These are phyloP conservation scores for Salix viminalis DNA, from an alignment of 345 rosid species.

Conservation along the genomic window DNA sequence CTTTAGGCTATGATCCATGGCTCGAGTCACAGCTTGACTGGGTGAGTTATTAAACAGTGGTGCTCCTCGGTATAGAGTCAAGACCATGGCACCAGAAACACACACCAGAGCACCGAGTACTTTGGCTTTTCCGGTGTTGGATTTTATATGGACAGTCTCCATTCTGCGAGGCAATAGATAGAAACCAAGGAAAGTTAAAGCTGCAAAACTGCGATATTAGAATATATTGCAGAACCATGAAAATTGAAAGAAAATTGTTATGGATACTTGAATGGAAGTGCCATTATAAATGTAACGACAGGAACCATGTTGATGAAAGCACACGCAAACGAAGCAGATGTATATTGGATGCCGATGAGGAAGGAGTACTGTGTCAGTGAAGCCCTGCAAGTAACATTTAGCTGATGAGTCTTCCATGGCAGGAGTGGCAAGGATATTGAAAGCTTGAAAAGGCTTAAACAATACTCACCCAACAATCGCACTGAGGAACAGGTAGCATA, in stretches of 20 bases:
- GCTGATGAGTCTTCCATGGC: neutral
- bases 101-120: slow-evolving; percentile 49
- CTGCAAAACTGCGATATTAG: neutral
- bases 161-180: slow-evolving; percentile 29
- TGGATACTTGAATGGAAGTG: slow-evolving; percentile 54
- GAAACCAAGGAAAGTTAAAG: neutral
- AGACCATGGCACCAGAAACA: slow-evolving; percentile 50
- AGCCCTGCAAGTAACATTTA: slow-evolving; percentile 30
- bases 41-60: slow-evolving; percentile 36
- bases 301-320: slow-evolving; percentile 67
- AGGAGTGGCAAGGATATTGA: neutral
- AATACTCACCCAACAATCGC: slow-evolving; percentile 61
- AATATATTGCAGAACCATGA: neutral
- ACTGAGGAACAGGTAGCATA: slow-evolving; percentile 55
- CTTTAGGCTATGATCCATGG: neutral
- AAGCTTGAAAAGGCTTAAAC: neutral
- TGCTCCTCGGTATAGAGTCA: slow-evolving; percentile 46
- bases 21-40: slow-evolving; percentile 1
- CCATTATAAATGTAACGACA: slow-evolving; percentile 54
- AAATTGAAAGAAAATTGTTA: neutral
- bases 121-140: slow-evolving; percentile 39
- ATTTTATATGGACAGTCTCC: slow-evolving; percentile 38
- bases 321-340: slow-evolving; percentile 63
- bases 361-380: slow-evolving; percentile 55
- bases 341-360: slow-evolving; percentile 57